Evolutionary conservation across 2,329 filamentous ascomycete species (phyloP).

Genomic region (Rutstroemia sp.): DNA sequence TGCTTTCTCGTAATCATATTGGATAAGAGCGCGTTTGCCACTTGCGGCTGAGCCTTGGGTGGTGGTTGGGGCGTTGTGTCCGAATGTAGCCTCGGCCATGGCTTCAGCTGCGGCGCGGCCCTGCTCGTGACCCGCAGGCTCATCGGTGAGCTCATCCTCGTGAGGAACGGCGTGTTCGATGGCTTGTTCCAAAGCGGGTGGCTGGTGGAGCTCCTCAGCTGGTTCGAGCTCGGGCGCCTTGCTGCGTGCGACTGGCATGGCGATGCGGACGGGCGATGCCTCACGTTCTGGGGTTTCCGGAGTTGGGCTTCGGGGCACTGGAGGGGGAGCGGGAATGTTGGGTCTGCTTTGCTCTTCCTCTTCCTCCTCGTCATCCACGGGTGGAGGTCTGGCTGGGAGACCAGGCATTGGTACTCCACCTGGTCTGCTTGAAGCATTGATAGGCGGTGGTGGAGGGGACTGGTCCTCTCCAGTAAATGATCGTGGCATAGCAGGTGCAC

Average conservation of each 20-base stretch:
- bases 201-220: constrained; percentile 39
- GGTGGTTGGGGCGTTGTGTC: constrained; percentile 32
- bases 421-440: constrained; percentile 45
- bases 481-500: constrained; percentile 36
- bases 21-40: constrained; percentile 68
- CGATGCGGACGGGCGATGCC: constrained; percentile 74
- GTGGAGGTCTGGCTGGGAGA: constrained; percentile 54
- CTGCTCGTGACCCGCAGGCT: constrained; percentile 52
- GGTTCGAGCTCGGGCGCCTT: constrained; percentile 46
- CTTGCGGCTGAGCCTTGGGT: constrained; percentile 40
- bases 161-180: constrained; percentile 55
- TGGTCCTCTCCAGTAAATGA: constrained; percentile 24
- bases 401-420: constrained; percentile 74
- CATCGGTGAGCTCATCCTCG: constrained; percentile 58
- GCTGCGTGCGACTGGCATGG: constrained; percentile 71
- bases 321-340: constrained; percentile 35
- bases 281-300: constrained; percentile 45
- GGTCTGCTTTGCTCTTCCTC: constrained; percentile 45
- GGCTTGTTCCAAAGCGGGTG: constrained; percentile 52
- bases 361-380: constrained; percentile 32
- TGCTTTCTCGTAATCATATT: constrained; percentile 96
- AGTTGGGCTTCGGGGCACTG: constrained; percentile 29
- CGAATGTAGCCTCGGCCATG: constrained; percentile 42
- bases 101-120: constrained; percentile 52
- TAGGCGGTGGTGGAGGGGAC: constrained; percentile 32